phyloP scores from a whole-genome alignment of 106 monocot genomes.

The Dendrobium huoshanense region DNA sequence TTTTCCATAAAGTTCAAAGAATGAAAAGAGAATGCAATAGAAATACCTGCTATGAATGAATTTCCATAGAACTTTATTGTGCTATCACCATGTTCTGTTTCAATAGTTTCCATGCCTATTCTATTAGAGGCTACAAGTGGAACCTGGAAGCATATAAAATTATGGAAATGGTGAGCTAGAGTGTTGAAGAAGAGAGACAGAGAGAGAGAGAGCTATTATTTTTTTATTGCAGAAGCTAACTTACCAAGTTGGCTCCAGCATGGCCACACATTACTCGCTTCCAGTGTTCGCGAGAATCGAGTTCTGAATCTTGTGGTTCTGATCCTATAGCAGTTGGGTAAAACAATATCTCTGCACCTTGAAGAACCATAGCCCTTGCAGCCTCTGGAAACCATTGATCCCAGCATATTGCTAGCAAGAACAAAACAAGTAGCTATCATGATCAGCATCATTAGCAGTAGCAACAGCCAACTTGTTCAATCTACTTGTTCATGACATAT shows the following conservation, averaged over 20 bases:
- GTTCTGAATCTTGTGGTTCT: conserved; percentile 77
- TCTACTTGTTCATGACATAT: no score
- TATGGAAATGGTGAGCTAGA: not conserved
- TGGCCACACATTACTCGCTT: conserved; percentile 95
- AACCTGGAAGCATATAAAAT: conserved; percentile 39
- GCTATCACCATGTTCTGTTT: conserved; percentile 88
- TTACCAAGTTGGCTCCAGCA: conserved; percentile 92
- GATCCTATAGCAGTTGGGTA: conserved; percentile 98
- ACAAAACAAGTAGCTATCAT: not conserved
- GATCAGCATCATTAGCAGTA: not conserved
- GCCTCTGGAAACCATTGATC: conserved; percentile 99
- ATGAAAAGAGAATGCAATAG: not conserved
- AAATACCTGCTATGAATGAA: conserved; percentile 82
- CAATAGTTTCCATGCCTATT: conserved; percentile 77
- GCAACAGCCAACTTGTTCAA: no score
- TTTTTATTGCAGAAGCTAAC: not conserved
- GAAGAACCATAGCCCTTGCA: conserved; percentile 87
- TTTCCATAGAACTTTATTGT: conserved; percentile 83
- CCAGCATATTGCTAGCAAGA: conserved; percentile 76
- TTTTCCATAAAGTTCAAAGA: not conserved
- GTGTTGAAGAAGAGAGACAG: no score
- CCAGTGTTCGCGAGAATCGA: conserved; percentile 92
- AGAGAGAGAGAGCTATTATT: no score
- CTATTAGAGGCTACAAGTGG: conserved; percentile 89
- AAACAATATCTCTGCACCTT: conserved; percentile 86